phyloP scores from a whole-genome alignment of 1,284 basidiomycete genomes.

The Cutaneotrichosporon sp. region DNA sequence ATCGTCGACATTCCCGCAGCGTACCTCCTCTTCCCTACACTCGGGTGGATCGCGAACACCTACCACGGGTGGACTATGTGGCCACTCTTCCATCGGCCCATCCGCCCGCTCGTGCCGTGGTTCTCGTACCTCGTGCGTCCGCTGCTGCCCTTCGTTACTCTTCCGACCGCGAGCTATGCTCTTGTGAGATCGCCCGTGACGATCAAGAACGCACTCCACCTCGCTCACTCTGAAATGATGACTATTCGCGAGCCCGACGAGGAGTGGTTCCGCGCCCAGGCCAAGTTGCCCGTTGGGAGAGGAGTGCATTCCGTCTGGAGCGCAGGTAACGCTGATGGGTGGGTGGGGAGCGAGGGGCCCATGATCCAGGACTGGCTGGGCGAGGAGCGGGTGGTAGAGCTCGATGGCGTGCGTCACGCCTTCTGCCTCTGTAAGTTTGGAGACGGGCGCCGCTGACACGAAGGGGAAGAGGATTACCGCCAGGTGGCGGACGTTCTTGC shows the following conservation, averaged over 20 bases:
- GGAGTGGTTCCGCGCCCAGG: slow-evolving; percentile 37
- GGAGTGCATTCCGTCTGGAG: slow-evolving; percentile 41
- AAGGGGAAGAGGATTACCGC: slow-evolving; percentile 37
- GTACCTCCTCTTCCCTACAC: slow-evolving; percentile 44
- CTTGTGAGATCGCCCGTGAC: slow-evolving; percentile 42
- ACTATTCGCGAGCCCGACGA: slow-evolving; percentile 44
- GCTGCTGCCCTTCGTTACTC: slow-evolving; percentile 32
- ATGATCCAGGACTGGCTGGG: slow-evolving; percentile 38
- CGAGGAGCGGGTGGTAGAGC: slow-evolving; percentile 28
- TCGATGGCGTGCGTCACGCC: slow-evolving; percentile 44
- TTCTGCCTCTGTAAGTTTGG: slow-evolving; percentile 45
- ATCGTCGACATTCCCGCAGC: slow-evolving; percentile 26
- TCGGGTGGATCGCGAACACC: slow-evolving; percentile 46
- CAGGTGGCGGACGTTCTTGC: slow-evolving; percentile 40
- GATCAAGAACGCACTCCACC: slow-evolving; percentile 40
- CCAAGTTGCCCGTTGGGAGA: slow-evolving; percentile 3
- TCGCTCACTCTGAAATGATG: slow-evolving; percentile 50
- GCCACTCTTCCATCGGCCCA: slow-evolving; percentile 49
- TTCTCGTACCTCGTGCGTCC: slow-evolving; percentile 28
- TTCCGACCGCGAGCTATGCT: slow-evolving; percentile 37
- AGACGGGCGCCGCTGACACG: slow-evolving; percentile 1
- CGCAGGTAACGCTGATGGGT: slow-evolving; percentile 39
- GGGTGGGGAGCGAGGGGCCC: slow-evolving; percentile 48
- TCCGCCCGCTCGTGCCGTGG: slow-evolving; percentile 33
- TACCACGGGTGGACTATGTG: slow-evolving; percentile 47